Percentiles rank a stretch among this genome's conserved stretches.
Conservation (phyloP, 768 basidiomycete genomes). For the Tremella fuciformis region DNA sequence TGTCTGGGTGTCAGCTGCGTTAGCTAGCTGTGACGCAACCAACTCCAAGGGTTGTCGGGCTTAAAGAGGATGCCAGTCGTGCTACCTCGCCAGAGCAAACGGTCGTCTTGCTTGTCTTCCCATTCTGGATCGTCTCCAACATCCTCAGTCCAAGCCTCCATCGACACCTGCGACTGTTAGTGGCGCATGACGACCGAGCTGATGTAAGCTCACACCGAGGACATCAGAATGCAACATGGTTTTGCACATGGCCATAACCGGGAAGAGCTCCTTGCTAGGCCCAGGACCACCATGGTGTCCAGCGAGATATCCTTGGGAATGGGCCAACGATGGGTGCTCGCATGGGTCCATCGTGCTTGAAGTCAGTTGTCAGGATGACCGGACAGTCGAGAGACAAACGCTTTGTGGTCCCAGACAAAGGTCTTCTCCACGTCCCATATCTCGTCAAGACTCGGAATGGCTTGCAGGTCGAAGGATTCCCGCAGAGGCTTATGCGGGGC, state of each 20-base stretch:
- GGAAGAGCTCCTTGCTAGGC: slow-evolving; percentile 42
- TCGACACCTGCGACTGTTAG: slow-evolving; percentile 29
- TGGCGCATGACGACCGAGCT: neutral
- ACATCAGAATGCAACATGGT: slow-evolving; percentile 46
- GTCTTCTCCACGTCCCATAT: slow-evolving; percentile 36
- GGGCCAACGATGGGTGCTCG: slow-evolving; percentile 42
- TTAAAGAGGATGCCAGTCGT: slow-evolving; percentile 48
- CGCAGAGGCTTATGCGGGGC: slow-evolving; percentile 47
- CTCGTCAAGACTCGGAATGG: slow-evolving; percentile 29
- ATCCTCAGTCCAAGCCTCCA: slow-evolving; percentile 47
- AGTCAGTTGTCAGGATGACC: neutral
- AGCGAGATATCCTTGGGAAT: slow-evolving; percentile 41
- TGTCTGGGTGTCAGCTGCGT: slow-evolving; percentile 24
- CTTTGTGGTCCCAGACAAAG: slow-evolving; percentile 50
- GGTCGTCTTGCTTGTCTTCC: slow-evolving; percentile 44
- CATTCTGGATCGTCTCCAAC: slow-evolving; percentile 42
- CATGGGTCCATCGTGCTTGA: slow-evolving; percentile 48
- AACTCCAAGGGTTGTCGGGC: slow-evolving; percentile 44
- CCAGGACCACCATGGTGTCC: slow-evolving; percentile 45
- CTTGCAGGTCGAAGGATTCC: slow-evolving; percentile 28
- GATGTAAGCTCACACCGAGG: slow-evolving; percentile 24
- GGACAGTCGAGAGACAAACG: slow-evolving; percentile 23
- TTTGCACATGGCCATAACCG: slow-evolving; percentile 49
- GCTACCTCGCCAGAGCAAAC: slow-evolving; percentile 46
- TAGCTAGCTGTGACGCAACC: slow-evolving; percentile 11